Evolutionary conservation across 257 asterid genomes (phyloP).

Genomic region (Cruciata laevipes): DNA sequence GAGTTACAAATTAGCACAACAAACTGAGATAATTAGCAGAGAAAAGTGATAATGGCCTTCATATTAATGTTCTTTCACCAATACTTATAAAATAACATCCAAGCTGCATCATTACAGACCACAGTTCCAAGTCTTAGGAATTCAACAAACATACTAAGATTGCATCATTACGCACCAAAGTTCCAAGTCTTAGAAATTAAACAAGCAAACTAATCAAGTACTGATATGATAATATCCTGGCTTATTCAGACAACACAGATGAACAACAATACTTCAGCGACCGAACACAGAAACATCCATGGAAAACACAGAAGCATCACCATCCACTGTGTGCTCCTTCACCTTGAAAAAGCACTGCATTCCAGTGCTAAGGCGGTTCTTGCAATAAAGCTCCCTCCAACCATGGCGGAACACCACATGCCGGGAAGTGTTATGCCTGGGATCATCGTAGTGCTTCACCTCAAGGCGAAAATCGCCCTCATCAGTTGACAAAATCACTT

Average conservation of each 20-base stretch:
- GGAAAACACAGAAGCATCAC: background rate
- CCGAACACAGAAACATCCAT: background rate
- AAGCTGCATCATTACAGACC: too few relatives aligned
- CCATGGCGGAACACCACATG: background rate
- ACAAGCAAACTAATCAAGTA: too few relatives aligned
- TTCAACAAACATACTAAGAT: too few relatives aligned
- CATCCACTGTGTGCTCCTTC: background rate
- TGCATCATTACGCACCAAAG: too few relatives aligned
- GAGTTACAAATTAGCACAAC: too few relatives aligned
- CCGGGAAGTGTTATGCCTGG: background rate
- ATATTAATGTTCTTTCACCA: too few relatives aligned
- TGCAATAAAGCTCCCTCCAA: background rate
- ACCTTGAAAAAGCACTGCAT: background rate
- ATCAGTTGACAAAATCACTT: background rate
- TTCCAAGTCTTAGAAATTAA: too few relatives aligned
- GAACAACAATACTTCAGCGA: background rate
- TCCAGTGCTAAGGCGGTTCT: background rate
- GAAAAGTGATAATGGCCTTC: too few relatives aligned
- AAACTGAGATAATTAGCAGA: too few relatives aligned
- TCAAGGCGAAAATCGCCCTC: background rate
- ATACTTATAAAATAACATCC: too few relatives aligned
- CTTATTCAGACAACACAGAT: background rate
- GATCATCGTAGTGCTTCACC: background rate
- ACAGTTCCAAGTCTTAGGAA: too few relatives aligned
- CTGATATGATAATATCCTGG: too few relatives aligned